A percentile compares a stretch with the other conserved stretches of the same genome.
These are phyloP conservation scores for Pugionium cornutum DNA, from an alignment of 345 rosid genomes.

Conservation along the genomic window DNA sequence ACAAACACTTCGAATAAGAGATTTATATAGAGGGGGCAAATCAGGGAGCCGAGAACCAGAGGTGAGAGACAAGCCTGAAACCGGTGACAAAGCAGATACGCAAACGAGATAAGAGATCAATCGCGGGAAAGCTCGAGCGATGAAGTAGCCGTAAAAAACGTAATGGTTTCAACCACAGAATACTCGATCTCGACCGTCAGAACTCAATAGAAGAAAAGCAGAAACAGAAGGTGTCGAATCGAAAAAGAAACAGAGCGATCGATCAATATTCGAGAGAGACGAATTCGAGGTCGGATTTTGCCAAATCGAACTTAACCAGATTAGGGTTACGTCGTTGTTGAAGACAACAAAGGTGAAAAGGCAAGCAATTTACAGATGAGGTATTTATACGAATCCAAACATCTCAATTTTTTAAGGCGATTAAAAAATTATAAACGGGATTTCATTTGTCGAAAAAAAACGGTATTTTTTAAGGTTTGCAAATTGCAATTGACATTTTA, in stretches of 20 bases:
- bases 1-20: slow-evolving; percentile 26
- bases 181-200: neutral
- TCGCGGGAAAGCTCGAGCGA: neutral
- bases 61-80: slow-evolving; percentile 37
- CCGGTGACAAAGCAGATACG: slow-evolving; percentile 21
- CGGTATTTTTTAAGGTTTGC: too few species aligned
- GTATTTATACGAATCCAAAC: slow-evolving; percentile 5
- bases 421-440: neutral
- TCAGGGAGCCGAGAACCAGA: slow-evolving; percentile 27
- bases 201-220: neutral
- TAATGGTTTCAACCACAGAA: slow-evolving; percentile 3
- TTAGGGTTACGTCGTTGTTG: slow-evolving; percentile 36
- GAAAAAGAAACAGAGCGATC: neutral
- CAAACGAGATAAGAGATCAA: neutral
- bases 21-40: slow-evolving; percentile 16
- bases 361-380: neutral
- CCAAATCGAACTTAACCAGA: slow-evolving; percentile 6
- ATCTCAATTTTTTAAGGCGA: neutral
- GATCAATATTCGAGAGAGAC: slow-evolving; percentile 13
- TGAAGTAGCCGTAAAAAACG: neutral
- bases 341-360: slow-evolving; percentile 6
- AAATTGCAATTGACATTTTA: too few species aligned
- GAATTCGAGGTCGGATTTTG: slow-evolving; percentile 14
- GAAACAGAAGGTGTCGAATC: too few species aligned
- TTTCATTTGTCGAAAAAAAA: too few species aligned